These are phyloP conservation scores for Sporobolus alterniflorus DNA, from an alignment of 202 grass and related monocot genomes.

Conservation along the genomic window DNA sequence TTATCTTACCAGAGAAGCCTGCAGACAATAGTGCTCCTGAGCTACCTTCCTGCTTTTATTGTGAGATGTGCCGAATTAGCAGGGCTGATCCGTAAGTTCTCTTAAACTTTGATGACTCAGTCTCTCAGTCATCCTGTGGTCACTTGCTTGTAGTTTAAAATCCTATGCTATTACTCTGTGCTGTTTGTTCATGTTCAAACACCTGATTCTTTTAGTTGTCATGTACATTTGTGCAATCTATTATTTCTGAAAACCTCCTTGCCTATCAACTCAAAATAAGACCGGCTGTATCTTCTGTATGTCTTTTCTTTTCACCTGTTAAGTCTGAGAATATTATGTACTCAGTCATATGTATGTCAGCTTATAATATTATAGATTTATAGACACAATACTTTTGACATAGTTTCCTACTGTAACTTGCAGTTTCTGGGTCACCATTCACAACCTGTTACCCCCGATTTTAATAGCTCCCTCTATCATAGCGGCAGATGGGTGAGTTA, in stretches of 20 bases:
- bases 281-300: constrained; percentile 18
- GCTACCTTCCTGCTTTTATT: constrained; percentile 66
- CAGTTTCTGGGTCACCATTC: constrained; percentile 85
- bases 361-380: constrained; percentile 14
- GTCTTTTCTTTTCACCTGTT: constrained; percentile 14
- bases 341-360: not conserved
- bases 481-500: constrained; percentile 66
- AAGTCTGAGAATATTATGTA: constrained; percentile 5
- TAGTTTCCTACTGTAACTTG: constrained; percentile 33
- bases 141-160: constrained; percentile 12
- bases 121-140: not conserved
- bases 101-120: constrained; percentile 10
- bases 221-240: not conserved
- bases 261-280: not conserved
- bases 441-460: constrained; percentile 51
- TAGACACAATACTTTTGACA: constrained; percentile 28
- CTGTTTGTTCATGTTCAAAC: not conserved
- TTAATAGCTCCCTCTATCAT: constrained; percentile 53
- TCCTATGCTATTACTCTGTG: not conserved
- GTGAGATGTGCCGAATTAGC: constrained; percentile 86
- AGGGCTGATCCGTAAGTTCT: constrained; percentile 88
- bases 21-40: constrained; percentile 48
- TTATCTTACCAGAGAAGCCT: constrained; percentile 72
- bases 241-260: constrained; percentile 6
- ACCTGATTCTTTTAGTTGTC: constrained; percentile 8